A percentile compares a stretch with the other conserved stretches of the same genome.
Conservation (phyloP, 768 basidiomycete genomes). For the Termitomyces sp. region DNA sequence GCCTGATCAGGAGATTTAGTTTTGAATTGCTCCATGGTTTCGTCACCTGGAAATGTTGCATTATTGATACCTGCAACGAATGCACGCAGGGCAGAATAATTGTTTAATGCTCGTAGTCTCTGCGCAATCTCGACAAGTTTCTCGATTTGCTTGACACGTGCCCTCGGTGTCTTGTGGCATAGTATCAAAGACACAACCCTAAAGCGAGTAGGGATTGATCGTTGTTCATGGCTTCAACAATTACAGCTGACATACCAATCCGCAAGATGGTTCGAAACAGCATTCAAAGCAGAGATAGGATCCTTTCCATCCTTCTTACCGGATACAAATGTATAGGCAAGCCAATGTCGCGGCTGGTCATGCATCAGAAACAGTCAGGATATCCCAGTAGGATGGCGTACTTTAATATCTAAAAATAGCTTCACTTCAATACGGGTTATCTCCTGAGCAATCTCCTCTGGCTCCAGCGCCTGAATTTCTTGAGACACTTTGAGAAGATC, state of each 20-base stretch:
- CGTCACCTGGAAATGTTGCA: constrained; percentile 71
- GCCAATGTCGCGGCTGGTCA: constrained; percentile 79
- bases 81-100: constrained; percentile 90
- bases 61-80: constrained; percentile 92
- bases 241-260: constrained; percentile 53
- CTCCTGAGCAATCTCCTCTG: constrained; percentile 75
- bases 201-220: background rate
- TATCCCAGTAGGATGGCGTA: constrained; percentile 26
- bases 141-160: constrained; percentile 79
- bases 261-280: constrained; percentile 77
- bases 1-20: constrained; percentile 58
- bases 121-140: constrained; percentile 84
- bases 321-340: constrained; percentile 69
- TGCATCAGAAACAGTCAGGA: constrained; percentile 3
- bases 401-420: constrained; percentile 73
- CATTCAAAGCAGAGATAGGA: constrained; percentile 69
- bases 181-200: constrained; percentile 93
- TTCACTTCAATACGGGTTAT: constrained; percentile 72
- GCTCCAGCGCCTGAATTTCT: constrained; percentile 50
- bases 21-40: constrained; percentile 72
- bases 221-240: background rate
- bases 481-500: constrained; percentile 55
- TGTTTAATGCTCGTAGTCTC: constrained; percentile 76
- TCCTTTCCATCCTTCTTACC: constrained; percentile 64
- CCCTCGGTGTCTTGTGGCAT: constrained; percentile 73